Base-by-base conservation (phyloP, 768 basidiomycete genomes). In the Floccularia luteovirens region DNA sequence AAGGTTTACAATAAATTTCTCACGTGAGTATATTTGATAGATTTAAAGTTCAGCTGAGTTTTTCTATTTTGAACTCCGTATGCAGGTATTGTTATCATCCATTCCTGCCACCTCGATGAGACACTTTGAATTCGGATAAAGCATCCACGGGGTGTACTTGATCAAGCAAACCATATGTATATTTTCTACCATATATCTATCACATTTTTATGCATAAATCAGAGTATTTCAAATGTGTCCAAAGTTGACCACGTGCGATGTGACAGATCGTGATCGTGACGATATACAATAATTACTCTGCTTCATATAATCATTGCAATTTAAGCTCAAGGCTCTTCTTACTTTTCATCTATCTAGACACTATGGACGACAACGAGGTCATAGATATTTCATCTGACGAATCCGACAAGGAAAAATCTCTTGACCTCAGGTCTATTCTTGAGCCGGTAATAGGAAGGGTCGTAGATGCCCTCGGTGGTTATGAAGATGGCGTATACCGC, bases 391-490 rank as follows among this genome's bases (percentile, higher is more conserved):
- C 54, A 10, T 58, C 60, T 14, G 55, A 52, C 21, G 59, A 60
- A 5, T 55, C 52, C 13, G 55, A 57, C 14, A 51, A 47, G 25
- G 55, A 57, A 11, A 40, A 38, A 4, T 45, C 54, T 10, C 44
- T 61, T 34, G 61, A 75, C 38, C 60, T 73, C 36, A 73, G 81
- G 38, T 58, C 68, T 3, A 63, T 85, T 17, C 67, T 90, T 22
- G 70, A 72, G 37, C 82, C 84, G 2, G 68, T 85, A 23, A 75
- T 91, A 35, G 74, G 69, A 28, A 73, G 75, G 47, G 86, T 90
- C 24, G 79, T 91, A 20, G 80, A 82, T 49, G 89, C 89, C 2
- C 67, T 91, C 0, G 89, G 89, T 30, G 89, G 89, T 1, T 64
- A 72, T 48, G 85, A 90, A 59, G 70, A 58, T 13, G 73, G 69